These are phyloP conservation scores for Colletotrichum eleusines DNA, from an alignment of 2,329 filamentous ascomycete genomes.

Conservation along the genomic window DNA sequence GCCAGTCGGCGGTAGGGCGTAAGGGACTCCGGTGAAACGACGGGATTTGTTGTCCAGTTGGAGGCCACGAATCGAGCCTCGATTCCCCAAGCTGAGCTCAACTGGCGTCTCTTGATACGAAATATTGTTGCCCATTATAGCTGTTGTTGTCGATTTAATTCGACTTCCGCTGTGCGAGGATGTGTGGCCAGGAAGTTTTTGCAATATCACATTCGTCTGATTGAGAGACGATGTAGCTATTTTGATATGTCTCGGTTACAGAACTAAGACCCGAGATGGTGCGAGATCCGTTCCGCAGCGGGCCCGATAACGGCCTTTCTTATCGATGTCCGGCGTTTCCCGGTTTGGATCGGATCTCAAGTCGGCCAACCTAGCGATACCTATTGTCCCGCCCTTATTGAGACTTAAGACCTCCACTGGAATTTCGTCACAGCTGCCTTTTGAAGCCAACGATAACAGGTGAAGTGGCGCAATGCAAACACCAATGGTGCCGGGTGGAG, in stretches of 20 bases:
- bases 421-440: no score
- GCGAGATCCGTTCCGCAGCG: conserved; percentile 19
- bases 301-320: conserved; percentile 19
- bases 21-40: conserved; percentile 53
- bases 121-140: conserved; percentile 46
- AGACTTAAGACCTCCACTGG: conserved; percentile 32
- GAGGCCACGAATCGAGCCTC: conserved; percentile 50
- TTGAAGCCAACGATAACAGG: no score
- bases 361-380: not conserved
- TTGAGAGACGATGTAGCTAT: no score
- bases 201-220: no score
- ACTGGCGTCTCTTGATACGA: conserved; percentile 46
- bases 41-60: conserved; percentile 52
- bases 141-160: not conserved
- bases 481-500: no score
- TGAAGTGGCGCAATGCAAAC: no score
- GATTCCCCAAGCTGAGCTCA: conserved; percentile 45
- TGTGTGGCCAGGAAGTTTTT: no score
- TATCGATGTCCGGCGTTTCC: not conserved
- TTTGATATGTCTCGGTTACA: not conserved
- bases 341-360: not conserved
- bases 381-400: conserved; percentile 31
- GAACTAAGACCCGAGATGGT: conserved; percentile 10
- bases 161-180: not conserved
- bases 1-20: conserved; percentile 54